Percentiles rank a stretch among this genome's conserved stretches.
Evolutionary conservation across 2,329 filamentous ascomycete species (phyloP).

Genomic region (Canariomyces notabilis): DNA sequence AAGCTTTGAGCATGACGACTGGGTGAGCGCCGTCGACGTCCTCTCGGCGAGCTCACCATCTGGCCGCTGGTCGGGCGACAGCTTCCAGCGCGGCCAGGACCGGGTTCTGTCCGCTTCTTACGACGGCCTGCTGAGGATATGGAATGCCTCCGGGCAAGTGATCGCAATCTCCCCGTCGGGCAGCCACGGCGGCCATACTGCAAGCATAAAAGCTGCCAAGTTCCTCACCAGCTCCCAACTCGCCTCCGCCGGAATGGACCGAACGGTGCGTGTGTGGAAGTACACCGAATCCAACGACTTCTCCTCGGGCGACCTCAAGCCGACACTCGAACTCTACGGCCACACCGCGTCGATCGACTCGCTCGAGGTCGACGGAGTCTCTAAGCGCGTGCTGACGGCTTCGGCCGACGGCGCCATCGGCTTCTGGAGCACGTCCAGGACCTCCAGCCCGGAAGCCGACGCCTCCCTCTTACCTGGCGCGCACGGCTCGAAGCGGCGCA

Average conservation of each 20-base stretch:
- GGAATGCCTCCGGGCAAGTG: constrained; percentile 84
- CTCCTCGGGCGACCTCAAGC: constrained; percentile 59
- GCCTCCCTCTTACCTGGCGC: constrained; percentile 62
- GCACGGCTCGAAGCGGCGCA: constrained; percentile 70
- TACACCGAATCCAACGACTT: constrained; percentile 64
- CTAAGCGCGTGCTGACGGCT: constrained; percentile 76
- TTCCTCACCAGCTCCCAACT: constrained; percentile 76
- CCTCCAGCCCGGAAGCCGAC: constrained; percentile 69
- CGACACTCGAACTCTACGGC: constrained; percentile 76
- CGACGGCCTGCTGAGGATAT: constrained; percentile 82
- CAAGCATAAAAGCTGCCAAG: constrained; percentile 74
- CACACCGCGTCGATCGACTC: constrained; percentile 71
- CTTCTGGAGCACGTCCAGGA: constrained; percentile 81
- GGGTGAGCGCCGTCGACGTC: constrained; percentile 85
- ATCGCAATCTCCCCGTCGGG: constrained; percentile 68
- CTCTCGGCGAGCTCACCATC: constrained; percentile 63
- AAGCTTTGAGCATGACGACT: constrained; percentile 95
- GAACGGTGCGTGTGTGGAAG: constrained; percentile 85
- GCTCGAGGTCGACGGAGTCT: constrained; percentile 60
- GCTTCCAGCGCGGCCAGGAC: constrained; percentile 53
- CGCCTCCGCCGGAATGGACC: constrained; percentile 77
- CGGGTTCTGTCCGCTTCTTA: constrained; percentile 89
- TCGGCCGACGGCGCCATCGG: constrained; percentile 78
- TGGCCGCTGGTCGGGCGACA: constrained; percentile 49
- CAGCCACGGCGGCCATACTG: constrained; percentile 66